These are phyloP conservation scores for Ilyonectria robusta DNA, from an alignment of 2,329 filamentous ascomycete genomes.

Conservation along the genomic window DNA sequence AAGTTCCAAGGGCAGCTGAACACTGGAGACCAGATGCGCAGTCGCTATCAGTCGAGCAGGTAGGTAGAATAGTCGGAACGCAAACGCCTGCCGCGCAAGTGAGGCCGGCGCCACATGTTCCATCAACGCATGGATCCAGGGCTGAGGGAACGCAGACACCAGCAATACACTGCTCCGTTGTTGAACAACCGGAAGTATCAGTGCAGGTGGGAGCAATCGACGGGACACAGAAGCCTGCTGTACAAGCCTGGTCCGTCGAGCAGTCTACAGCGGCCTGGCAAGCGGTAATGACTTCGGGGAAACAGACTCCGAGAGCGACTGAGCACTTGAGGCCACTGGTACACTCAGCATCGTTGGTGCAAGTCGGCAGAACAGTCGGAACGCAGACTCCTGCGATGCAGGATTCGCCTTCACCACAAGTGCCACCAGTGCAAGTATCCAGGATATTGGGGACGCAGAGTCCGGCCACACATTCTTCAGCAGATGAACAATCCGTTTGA, in stretches of 20 bases:
- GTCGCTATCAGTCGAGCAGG: conserved; percentile 4
- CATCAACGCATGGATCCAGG: not conserved
- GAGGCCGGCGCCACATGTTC: not conserved
- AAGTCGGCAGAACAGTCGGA: not conserved
- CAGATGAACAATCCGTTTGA: not conserved
- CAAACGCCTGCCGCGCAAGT: conserved; percentile 10
- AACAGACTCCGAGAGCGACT: not conserved
- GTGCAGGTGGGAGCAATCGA: not conserved
- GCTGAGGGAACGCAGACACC: conserved; percentile 2
- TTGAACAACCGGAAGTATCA: not conserved
- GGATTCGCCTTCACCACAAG: not conserved
- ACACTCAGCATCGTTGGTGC: conserved; percentile 4
- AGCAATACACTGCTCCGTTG: not conserved
- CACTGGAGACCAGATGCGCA: not conserved
- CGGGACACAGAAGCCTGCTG: not conserved
- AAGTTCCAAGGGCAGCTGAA: conserved; percentile 4
- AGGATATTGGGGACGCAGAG: conserved; percentile 3
- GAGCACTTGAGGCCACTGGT: not conserved
- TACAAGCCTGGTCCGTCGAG: not conserved
- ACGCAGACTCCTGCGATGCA: not conserved
- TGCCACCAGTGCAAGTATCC: not conserved
- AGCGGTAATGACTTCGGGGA: not conserved
- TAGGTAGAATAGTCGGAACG: conserved; percentile 3
- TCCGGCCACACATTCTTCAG: conserved; percentile 7
- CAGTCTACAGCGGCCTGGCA: not conserved